Evolutionary conservation across 768 basidiomycete genomes (phyloP), one percentile per base, ranked within the genome.

Genomic region (Ramaria sp.): DNA sequence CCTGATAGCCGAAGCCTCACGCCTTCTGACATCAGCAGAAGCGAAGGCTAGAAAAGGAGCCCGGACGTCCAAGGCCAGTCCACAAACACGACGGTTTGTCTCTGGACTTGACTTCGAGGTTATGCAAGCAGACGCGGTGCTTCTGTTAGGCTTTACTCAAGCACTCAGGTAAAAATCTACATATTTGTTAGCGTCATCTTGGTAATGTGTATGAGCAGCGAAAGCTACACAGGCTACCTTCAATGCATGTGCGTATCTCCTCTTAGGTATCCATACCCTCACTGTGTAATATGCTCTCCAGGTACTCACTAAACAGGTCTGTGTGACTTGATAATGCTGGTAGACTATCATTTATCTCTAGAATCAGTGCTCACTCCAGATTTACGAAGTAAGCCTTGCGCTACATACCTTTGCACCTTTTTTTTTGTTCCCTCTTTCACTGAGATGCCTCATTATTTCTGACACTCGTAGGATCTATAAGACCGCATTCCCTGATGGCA

Each of bases 51-150:
- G 78, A 64, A 81, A 76, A 58, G 75, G 78, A 50, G 67, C 71
- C 54, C 73, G 72, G 61, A 47, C 61, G 53, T 67, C 71, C 58
- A 72, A 73, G 67, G 63, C 64, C 53, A 63, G 63, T 39, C 22
- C 54, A 22, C 51, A 45, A 27, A 62, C 60, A 9, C 70, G 73
- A 19, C 70, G 74, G 12, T 88, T 85, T 65, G 66, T 76, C 3
- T 70, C 83, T 1, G 87, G 85, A 7, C 66, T 84, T 7, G 88
- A 91, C 62, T 91, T 81, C 78, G 88, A 91, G 63, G 75, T 91
- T 39, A 65, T 90, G 11, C 78, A 82, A 60, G 83, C 88, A 0
- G 88, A 91, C 63, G 78, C 83, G 0, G 75, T 84, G 7, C 78
- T 91, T 5, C 67, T 91, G 39, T 72, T 84, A 6, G 88, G 87